phyloP scores from a whole-genome alignment of 2,329 filamentous ascomycete species.

The Colletotrichum tabaci region DNA sequence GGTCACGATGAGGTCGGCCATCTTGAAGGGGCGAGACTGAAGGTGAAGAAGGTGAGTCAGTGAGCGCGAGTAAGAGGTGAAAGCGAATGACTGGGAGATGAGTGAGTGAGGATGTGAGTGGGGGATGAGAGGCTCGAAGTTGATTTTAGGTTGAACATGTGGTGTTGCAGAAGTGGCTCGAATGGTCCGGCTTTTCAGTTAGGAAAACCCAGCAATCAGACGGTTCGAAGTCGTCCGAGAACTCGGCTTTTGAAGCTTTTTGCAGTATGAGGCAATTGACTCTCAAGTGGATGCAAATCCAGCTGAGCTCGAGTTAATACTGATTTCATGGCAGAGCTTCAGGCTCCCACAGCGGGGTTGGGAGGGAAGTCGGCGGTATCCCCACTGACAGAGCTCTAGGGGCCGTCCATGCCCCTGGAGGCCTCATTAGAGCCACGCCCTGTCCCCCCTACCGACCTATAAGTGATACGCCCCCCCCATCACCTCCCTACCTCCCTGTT shows the following conservation, averaged over 20 bases:
- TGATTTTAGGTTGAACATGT: not conserved
- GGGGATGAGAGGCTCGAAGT: not conserved
- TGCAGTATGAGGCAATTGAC: not conserved
- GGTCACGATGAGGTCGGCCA: slow-evolving; percentile 28
- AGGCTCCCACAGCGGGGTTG: slow-evolving; percentile 28
- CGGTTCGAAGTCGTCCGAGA: not conserved
- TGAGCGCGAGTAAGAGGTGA: not conserved
- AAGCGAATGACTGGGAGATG: not conserved
- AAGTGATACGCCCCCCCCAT: slow-evolving; percentile 7
- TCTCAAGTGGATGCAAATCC: not conserved
- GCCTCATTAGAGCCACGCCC: slow-evolving; percentile 30
- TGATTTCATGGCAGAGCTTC: slow-evolving; percentile 8
- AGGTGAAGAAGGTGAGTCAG: not conserved
- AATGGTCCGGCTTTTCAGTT: slow-evolving; percentile 14
- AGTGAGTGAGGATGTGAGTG: not conserved
- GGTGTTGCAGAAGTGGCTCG: not conserved
- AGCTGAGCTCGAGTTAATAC: slow-evolving; percentile 16
- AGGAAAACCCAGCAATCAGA: slow-evolving; percentile 8
- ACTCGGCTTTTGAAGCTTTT: not conserved
- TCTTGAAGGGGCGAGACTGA: slow-evolving; percentile 5
- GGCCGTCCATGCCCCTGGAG: not conserved
- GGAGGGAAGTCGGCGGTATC: not conserved
- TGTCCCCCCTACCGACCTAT: not conserved
- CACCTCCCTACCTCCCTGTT: not conserved
- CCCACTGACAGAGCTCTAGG: slow-evolving; percentile 14